Percentiles rank a stretch among this genome's conserved stretches.
Evolutionary conservation across 1,284 basidiomycete genomes (phyloP).

Genomic region (Taiwanofungus camphoratus): DNA sequence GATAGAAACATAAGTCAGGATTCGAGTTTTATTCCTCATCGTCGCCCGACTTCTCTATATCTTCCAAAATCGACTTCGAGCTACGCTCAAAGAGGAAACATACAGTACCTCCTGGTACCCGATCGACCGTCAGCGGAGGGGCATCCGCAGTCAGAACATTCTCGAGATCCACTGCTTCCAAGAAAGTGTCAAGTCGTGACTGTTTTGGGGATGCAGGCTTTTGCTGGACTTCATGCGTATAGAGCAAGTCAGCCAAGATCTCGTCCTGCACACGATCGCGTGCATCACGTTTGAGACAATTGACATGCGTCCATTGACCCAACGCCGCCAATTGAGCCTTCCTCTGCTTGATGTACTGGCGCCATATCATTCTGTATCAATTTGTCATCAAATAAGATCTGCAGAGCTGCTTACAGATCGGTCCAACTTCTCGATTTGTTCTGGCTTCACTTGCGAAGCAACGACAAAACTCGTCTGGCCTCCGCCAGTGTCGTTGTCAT

Average conservation of each 20-base stretch:
- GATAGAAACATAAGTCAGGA: no score
- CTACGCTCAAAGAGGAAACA: slow-evolving; percentile 68
- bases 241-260: slow-evolving; percentile 51
- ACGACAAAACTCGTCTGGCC: slow-evolving; percentile 53
- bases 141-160: slow-evolving; percentile 32
- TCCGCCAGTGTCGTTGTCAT: slow-evolving; percentile 29
- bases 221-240: slow-evolving; percentile 25
- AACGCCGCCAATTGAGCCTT: slow-evolving; percentile 76
- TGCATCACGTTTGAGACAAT: slow-evolving; percentile 48
- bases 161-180: slow-evolving; percentile 40
- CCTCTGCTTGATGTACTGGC: slow-evolving; percentile 67
- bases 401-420: slow-evolving; percentile 38
- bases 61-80: slow-evolving; percentile 19
- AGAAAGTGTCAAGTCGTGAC: slow-evolving; percentile 31
- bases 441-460: slow-evolving; percentile 64
- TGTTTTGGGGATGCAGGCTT: slow-evolving; percentile 15
- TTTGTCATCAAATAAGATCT: background rate
- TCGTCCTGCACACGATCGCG: slow-evolving; percentile 53
- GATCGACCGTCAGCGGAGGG: slow-evolving; percentile 28
- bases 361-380: slow-evolving; percentile 1
- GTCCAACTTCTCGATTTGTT: slow-evolving; percentile 44
- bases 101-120: slow-evolving; percentile 60
- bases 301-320: slow-evolving; percentile 86
- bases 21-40: slow-evolving; percentile 26
- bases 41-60: background rate